These are phyloP conservation scores for Xylogone sp. DNA, from an alignment of 2,329 filamentous ascomycete genomes.

Conservation along the genomic window DNA sequence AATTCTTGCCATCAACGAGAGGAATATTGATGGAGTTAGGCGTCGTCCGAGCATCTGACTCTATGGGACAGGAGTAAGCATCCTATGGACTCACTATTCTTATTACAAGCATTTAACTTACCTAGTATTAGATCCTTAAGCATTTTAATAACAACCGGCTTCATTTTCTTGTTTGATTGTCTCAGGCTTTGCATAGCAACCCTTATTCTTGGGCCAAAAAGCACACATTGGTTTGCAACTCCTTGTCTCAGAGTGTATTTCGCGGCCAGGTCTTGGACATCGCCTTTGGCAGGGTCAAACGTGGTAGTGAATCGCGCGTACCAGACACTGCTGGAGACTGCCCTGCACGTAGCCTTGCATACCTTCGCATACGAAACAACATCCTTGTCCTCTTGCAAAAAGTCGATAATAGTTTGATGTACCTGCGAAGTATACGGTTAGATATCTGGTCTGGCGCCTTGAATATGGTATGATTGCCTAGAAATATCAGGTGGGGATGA, in stretches of 20 bases:
- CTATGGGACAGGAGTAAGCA: slow-evolving; percentile 9
- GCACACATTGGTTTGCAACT: slow-evolving; percentile 20
- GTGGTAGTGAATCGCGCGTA: slow-evolving; percentile 35
- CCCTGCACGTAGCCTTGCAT: slow-evolving; percentile 34
- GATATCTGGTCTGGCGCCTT: background rate
- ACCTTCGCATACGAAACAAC: slow-evolving; percentile 35
- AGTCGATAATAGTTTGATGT: slow-evolving; percentile 23
- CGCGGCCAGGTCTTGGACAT: slow-evolving; percentile 23
- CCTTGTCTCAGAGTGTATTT: slow-evolving; percentile 33
- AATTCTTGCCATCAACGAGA: slow-evolving; percentile 27
- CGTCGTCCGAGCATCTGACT: slow-evolving; percentile 18
- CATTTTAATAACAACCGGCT: slow-evolving; percentile 27
- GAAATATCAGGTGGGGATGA: too few relatives aligned
- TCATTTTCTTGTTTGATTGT: slow-evolving; percentile 22
- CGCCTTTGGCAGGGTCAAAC: slow-evolving; percentile 34
- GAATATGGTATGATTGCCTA: too few relatives aligned
- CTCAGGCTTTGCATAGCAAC: slow-evolving; percentile 6
- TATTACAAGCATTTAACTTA: slow-evolving; percentile 21
- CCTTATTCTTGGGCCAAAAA: slow-evolving; percentile 21
- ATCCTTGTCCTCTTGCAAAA: slow-evolving; percentile 34
- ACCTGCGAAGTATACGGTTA: slow-evolving; percentile 15
- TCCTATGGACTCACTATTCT: background rate
- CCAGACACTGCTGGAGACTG: slow-evolving; percentile 43
- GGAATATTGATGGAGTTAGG: slow-evolving; percentile 18
- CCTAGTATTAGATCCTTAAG: slow-evolving; percentile 40